Conservation (phyloP, 192 early-diverging fungal species). For the Podila clonocystis region DNA sequence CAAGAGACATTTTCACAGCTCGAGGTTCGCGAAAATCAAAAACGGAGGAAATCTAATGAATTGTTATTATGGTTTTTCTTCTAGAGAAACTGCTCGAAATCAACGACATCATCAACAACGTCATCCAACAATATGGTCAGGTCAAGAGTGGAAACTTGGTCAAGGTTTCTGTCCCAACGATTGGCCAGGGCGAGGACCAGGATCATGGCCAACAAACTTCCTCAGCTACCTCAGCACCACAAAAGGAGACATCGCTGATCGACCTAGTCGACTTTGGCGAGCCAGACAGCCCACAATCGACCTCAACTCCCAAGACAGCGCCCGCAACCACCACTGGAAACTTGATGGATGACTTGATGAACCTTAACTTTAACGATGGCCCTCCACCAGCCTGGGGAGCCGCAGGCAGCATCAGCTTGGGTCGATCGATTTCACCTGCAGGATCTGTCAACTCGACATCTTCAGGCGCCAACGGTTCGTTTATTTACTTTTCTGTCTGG, state of each 20-base stretch:
- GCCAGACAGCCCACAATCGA: slow-evolving; percentile 10
- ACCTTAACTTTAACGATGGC: slow-evolving; percentile 40
- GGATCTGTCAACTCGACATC: not conserved
- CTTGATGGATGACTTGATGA: slow-evolving; percentile 53
- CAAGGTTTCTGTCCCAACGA: slow-evolving; percentile 36
- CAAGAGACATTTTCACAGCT: not conserved
- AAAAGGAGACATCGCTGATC: slow-evolving; percentile 54
- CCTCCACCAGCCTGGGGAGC: slow-evolving; percentile 38
- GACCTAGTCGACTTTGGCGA: slow-evolving; percentile 53
- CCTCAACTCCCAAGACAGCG: slow-evolving; percentile 7
- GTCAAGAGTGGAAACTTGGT: slow-evolving; percentile 59
- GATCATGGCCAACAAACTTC: slow-evolving; percentile 14
- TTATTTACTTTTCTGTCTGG: not conserved
- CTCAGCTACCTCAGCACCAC: slow-evolving; percentile 5
- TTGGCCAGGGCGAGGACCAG: slow-evolving; percentile 13
- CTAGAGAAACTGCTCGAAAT: slow-evolving; percentile 73
- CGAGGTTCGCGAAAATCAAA: not conserved
- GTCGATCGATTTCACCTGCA: slow-evolving; percentile 5
- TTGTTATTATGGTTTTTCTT: not conserved
- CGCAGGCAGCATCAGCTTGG: slow-evolving; percentile 43
- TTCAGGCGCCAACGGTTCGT: slow-evolving; percentile 3
- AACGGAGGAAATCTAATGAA: not conserved
- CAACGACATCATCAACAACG: slow-evolving; percentile 85
- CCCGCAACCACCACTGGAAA: slow-evolving; percentile 25
- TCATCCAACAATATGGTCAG: slow-evolving; percentile 75